Conservation (phyloP, 805 yeast species). For the Pichia sporocuriosa region DNA sequence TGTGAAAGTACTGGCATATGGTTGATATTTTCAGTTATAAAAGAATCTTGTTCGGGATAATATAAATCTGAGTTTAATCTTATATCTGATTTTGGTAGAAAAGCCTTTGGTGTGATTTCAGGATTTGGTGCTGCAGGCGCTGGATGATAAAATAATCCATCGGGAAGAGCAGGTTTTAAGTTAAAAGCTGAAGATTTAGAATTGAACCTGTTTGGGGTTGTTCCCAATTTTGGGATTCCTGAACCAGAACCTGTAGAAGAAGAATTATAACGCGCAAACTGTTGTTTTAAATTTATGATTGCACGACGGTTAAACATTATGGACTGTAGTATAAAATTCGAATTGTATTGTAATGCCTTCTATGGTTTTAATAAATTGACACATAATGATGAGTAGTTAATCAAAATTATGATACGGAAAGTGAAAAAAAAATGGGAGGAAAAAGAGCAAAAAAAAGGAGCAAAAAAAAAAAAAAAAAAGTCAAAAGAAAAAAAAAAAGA, state of each 20-base stretch:
- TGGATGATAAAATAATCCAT: conserved; percentile 31
- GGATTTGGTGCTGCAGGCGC: conserved; percentile 31
- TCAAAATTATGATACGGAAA: no score
- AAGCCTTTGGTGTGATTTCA: conserved; percentile 30
- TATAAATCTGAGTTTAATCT: conserved; percentile 25
- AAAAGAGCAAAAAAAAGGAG: no score
- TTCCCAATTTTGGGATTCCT: conserved; percentile 23
- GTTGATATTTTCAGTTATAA: conserved; percentile 17
- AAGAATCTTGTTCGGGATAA: conserved; percentile 21
- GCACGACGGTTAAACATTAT: not conserved
- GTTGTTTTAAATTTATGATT: not conserved
- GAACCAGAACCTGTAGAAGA: no score
- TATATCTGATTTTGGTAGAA: conserved; percentile 28
- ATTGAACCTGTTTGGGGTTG: conserved; percentile 32
- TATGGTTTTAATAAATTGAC: no score
- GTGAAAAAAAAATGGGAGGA: no score
- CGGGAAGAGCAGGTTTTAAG: conserved; percentile 28
- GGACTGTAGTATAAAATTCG: no score
- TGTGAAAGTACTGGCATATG: conserved; percentile 28
- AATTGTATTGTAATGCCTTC: no score
- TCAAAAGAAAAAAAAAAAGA: no score
- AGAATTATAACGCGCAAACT: not conserved
- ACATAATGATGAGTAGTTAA: no score
- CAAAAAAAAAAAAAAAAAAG: no score
- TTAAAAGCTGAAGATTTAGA: conserved; percentile 33